Percentiles rank a stretch among this genome's conserved stretches.
phyloP scores from a whole-genome alignment of 2,329 filamentous ascomycete species.

The Alternaria solani region DNA sequence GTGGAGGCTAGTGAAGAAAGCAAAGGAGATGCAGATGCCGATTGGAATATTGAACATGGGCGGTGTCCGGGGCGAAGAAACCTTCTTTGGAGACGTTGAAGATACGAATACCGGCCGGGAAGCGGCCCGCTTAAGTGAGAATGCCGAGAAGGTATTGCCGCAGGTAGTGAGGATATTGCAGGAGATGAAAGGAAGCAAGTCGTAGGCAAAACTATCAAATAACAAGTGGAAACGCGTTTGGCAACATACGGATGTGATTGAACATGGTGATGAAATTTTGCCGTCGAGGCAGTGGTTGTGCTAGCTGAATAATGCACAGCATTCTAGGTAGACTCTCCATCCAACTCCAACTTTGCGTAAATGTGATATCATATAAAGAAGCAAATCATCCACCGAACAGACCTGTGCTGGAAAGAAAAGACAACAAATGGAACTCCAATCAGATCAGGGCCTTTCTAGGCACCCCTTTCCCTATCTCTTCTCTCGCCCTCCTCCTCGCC shows the following conservation, averaged over 20 bases:
- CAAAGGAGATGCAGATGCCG: constrained; percentile 81
- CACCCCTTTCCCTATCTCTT: neutral
- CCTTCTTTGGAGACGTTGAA: constrained; percentile 69
- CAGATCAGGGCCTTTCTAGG: neutral
- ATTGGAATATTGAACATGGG: constrained; percentile 89
- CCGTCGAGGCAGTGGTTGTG: constrained; percentile 2
- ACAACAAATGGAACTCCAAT: neutral
- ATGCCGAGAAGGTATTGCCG: constrained; percentile 51
- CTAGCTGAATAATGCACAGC: constrained; percentile 10
- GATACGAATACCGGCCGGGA: constrained; percentile 48
- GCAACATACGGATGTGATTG: neutral
- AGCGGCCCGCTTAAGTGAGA: constrained; percentile 53
- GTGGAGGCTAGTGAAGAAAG: constrained; percentile 85
- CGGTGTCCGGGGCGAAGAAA: constrained; percentile 81
- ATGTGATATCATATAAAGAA: neutral
- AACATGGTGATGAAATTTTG: constrained; percentile 1
- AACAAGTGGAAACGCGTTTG: neutral
- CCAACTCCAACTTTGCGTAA: neutral
- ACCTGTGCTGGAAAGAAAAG: neutral
- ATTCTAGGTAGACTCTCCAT: neutral
- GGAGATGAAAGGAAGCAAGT: constrained; percentile 17
- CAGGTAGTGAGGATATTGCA: constrained; percentile 39
- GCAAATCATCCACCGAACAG: neutral
- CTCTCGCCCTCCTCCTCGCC: constrained; percentile 3
- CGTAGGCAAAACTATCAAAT: neutral